Conservation (phyloP, 331 rosid species). For the Stylosanthes scabra region DNA sequence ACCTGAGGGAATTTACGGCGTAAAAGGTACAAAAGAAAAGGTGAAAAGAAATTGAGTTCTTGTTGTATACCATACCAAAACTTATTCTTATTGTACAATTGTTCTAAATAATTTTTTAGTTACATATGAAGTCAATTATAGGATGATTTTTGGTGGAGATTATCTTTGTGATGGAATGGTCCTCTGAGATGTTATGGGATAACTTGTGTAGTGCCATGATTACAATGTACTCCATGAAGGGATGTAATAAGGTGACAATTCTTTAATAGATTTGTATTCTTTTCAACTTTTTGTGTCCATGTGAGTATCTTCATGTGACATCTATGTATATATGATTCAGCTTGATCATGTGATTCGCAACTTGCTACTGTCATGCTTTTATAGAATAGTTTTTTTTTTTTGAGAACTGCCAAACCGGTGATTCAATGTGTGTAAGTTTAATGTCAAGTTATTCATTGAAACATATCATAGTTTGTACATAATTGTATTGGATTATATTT, state of each 20-base stretch:
- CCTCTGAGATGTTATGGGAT: slow-evolving; percentile 31
- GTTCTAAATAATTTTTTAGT: slow-evolving; percentile 16
- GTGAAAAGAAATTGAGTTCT: slow-evolving; percentile 17
- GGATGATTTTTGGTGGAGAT: slow-evolving; percentile 29
- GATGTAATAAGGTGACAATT: slow-evolving; percentile 40
- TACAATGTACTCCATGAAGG: slow-evolving; percentile 29
- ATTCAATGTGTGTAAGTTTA: background rate
- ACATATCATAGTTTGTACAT: background rate
- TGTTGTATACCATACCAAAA: slow-evolving; percentile 6
- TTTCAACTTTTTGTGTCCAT: slow-evolving; percentile 20
- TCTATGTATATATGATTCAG: slow-evolving; percentile 9
- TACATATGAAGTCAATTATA: slow-evolving; percentile 23
- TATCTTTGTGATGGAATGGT: slow-evolving; percentile 35
- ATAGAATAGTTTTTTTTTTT: background rate
- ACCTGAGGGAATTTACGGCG: slow-evolving; percentile 29
- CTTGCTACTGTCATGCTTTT: background rate
- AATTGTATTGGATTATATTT: background rate
- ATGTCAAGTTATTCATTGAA: background rate
- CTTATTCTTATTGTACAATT: slow-evolving; percentile 21
- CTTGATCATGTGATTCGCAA: background rate
- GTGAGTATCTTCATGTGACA: background rate
- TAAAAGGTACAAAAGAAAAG: slow-evolving; percentile 23
- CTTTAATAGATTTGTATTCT: slow-evolving; percentile 39
- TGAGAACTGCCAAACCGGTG: background rate
- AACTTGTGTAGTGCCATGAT: slow-evolving; percentile 20